Conservation (phyloP, 192 early-diverging fungal genomes). For the Coemansia sp. region DNA sequence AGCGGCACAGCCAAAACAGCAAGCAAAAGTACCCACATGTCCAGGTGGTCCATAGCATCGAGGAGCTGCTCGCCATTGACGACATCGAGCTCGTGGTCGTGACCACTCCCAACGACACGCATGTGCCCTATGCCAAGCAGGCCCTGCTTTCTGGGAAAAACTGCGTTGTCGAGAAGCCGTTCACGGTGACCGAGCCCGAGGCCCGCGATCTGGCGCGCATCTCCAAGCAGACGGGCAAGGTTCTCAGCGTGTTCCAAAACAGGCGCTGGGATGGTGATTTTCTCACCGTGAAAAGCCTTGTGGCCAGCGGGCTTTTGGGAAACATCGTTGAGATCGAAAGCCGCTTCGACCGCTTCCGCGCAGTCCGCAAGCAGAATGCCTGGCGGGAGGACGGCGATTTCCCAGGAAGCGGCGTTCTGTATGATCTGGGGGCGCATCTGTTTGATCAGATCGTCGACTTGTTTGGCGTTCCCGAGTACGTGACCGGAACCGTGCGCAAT, state of each 20-base stretch:
- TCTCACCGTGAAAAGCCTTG: conserved; percentile 63
- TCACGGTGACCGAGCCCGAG: conserved; percentile 61
- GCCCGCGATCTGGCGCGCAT: conserved; percentile 58
- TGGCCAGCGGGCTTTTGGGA: conserved; percentile 57
- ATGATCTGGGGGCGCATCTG: conserved; percentile 66
- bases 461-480: conserved; percentile 63
- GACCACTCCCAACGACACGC: conserved; percentile 66
- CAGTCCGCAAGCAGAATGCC: conserved; percentile 59
- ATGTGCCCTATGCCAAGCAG: conserved; percentile 58
- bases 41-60: conserved; percentile 48
- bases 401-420: conserved; percentile 69
- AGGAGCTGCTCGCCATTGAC: conserved; percentile 55
- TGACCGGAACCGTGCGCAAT: conserved; percentile 62
- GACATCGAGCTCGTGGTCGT: conserved; percentile 70
- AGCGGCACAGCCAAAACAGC: conserved; percentile 53
- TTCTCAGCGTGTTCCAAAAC: conserved; percentile 76
- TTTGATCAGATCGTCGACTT: conserved; percentile 65
- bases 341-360: conserved; percentile 72
- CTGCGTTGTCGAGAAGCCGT: conserved; percentile 78
- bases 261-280: conserved; percentile 82
- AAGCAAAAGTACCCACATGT: conserved; percentile 54
- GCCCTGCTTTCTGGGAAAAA: conserved; percentile 65
- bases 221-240: conserved; percentile 55
- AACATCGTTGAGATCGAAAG: conserved; percentile 70
- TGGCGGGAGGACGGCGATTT: conserved; percentile 65